Evolutionary conservation across 169 alveolate species (phyloP), one percentile per base, ranked within the genome.

Genomic region (Neospora caninum): DNA sequence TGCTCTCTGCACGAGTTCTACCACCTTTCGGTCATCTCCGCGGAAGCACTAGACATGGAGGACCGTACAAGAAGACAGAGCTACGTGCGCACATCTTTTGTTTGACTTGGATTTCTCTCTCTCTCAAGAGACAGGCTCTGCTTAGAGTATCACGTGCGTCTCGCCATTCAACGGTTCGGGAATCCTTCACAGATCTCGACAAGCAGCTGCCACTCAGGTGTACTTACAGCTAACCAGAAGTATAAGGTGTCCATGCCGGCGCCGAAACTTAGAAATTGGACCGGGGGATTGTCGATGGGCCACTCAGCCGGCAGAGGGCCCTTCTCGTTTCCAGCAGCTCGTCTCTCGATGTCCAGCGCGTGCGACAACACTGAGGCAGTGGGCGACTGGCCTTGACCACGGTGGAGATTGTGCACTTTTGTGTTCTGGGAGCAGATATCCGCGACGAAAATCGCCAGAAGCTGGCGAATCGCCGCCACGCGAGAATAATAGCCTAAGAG

Each of bases 191-290:
- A 49, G 58, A 49, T 49, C 58, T 49, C 22, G 4, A n/a, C n/a
- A n/a, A 49, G 58, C 58, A 4, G 58, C 4, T 13, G 58, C 22
- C 58, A 13, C 22, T 13, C 58, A 49, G 58, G 58, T 49, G 58
- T 41, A 73, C 84, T n/a, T 36, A 73, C 84, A 73, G 84, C 84
- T n/a, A 73, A 43, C 84, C 84, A 73, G 84, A 31, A 73, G 43
- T 34, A 73, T 13, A 73, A 13, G 43, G 84, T 73, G 84, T 73
- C 84, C 39, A 34, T 31, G 49, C 84, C 84, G 84, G 84, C 84
- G 27, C 84, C 84, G 20, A 73, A 34, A n/a, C n/a, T 73, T 9
- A 73, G 43, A 27, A 73, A 36, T n/a, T 73, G 84, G 25, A 73
- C 84, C 13, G 84, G 84, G 9, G 84, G 84, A 73, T 73, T 73